These are phyloP conservation scores for Trichocomaceae sp. DNA, from an alignment of 2,329 filamentous ascomycete species.

Conservation along the genomic window DNA sequence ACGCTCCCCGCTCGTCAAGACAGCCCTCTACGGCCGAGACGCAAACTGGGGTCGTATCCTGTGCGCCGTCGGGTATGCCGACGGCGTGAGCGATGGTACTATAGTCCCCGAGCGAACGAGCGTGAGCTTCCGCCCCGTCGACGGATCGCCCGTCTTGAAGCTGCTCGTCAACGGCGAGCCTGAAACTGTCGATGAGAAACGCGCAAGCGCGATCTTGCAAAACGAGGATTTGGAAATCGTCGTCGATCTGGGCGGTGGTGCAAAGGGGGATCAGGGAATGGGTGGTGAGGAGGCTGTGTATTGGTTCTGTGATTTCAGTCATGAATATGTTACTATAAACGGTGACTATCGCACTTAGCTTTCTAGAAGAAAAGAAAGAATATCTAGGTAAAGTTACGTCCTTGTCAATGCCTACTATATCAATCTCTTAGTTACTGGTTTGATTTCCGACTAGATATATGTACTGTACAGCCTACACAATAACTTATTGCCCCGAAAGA, in stretches of 20 bases:
- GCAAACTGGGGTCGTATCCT: constrained; percentile 98
- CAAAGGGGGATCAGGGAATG: constrained; percentile 33
- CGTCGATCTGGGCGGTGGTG: constrained; percentile 51
- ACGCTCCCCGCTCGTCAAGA: constrained; percentile 89
- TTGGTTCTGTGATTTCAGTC: constrained; percentile 63
- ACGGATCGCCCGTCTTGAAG: constrained; percentile 51
- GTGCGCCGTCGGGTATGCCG: constrained; percentile 81
- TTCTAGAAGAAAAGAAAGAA: constrained; percentile 1
- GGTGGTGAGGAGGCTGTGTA: constrained; percentile 50
- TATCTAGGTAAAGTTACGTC: no score
- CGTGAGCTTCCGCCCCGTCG: constrained; percentile 55
- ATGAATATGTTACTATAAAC: constrained; percentile 65
- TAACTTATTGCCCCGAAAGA: not conserved
- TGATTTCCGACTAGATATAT: not conserved
- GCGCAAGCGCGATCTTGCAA: constrained; percentile 55
- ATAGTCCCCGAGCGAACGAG: constrained; percentile 52
- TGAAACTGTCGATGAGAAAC: constrained; percentile 53
- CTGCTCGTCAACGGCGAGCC: constrained; percentile 57
- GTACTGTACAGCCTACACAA: not conserved
- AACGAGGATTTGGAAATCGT: constrained; percentile 58
- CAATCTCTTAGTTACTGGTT: not conserved
- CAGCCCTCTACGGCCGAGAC: constrained; percentile 90
- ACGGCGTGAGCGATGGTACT: constrained; percentile 38
- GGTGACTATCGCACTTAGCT: constrained; percentile 57
- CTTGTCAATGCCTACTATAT: not conserved